phyloP scores from a whole-genome alignment of 2,329 filamentous ascomycete species.

The Colletotrichum brevisporum region DNA sequence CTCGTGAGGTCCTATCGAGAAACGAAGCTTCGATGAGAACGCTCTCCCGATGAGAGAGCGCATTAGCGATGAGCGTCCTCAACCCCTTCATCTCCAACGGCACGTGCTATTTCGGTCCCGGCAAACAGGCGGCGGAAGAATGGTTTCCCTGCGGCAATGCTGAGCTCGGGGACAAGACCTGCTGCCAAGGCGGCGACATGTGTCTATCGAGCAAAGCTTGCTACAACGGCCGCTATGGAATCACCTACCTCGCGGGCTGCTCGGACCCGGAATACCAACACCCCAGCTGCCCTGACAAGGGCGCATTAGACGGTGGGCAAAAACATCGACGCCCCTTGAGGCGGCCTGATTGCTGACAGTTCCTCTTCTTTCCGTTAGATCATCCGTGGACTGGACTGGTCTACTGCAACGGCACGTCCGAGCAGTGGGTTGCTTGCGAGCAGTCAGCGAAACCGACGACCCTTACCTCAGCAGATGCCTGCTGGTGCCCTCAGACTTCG shows the following conservation, averaged over 20 bases:
- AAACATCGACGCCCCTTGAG: background rate
- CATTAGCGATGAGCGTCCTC: slow-evolving; percentile 31
- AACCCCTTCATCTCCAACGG: slow-evolving; percentile 51
- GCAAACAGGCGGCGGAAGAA: slow-evolving; percentile 31
- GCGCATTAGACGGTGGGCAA: slow-evolving; percentile 30
- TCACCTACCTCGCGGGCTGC: slow-evolving; percentile 56
- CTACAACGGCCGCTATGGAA: slow-evolving; percentile 45
- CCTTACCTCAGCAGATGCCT: slow-evolving; percentile 45
- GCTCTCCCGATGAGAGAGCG: background rate
- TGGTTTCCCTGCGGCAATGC: slow-evolving; percentile 53
- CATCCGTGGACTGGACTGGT: slow-evolving; percentile 52
- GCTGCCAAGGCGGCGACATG: slow-evolving; percentile 50
- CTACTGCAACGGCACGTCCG: slow-evolving; percentile 51
- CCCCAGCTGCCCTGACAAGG: slow-evolving; percentile 52
- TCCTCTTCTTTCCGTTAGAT: background rate
- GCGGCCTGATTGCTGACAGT: background rate
- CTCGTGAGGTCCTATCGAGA: too few relatives aligned
- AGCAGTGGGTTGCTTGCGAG: slow-evolving; percentile 51
- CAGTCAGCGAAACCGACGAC: slow-evolving; percentile 44
- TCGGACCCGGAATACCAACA: slow-evolving; percentile 50
- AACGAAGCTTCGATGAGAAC: background rate
- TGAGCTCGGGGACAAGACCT: slow-evolving; percentile 48
- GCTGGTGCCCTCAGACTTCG: slow-evolving; percentile 48
- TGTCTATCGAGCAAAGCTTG: slow-evolving; percentile 49
- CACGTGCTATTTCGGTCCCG: slow-evolving; percentile 48